These are phyloP conservation scores for Magnusiomyces paraingens DNA, from an alignment of 1,139 yeast genomes.

Conservation along the genomic window DNA sequence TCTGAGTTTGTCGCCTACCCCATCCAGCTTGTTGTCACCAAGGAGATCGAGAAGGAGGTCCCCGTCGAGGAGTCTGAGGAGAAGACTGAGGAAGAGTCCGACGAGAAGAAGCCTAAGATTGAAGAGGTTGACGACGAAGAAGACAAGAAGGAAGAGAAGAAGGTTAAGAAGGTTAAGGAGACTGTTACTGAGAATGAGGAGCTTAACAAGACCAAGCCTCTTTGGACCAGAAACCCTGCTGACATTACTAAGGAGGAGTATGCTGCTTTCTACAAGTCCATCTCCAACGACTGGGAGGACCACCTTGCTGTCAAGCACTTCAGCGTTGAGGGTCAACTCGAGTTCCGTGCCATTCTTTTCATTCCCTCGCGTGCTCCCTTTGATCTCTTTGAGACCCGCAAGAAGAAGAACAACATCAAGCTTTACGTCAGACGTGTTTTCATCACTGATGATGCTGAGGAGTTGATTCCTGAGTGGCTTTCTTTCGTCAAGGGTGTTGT, in stretches of 20 bases:
- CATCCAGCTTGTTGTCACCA: slow-evolving; percentile 95
- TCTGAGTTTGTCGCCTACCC: slow-evolving; percentile 99
- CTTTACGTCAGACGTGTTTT: slow-evolving; percentile 99
- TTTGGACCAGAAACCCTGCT: slow-evolving; percentile 99
- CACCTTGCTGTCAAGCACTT: slow-evolving; percentile 99
- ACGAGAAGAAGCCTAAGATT: not conserved
- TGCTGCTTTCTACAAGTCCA: slow-evolving; percentile 98
- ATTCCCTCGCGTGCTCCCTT: slow-evolving; percentile 99
- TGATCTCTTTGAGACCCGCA: slow-evolving; percentile 93
- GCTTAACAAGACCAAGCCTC: slow-evolving; percentile 97
- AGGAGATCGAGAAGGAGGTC: slow-evolving; percentile 80
- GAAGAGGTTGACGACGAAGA: slow-evolving; percentile 49
- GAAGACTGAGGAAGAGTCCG: slow-evolving; percentile 36
- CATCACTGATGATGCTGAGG: slow-evolving; percentile 99
- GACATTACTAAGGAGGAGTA: slow-evolving; percentile 98
- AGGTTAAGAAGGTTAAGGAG: slow-evolving; percentile 82
- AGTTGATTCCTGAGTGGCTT: slow-evolving; percentile 98
- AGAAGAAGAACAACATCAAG: slow-evolving; percentile 99
- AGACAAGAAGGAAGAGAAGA: slow-evolving; percentile 53
- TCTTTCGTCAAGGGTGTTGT: slow-evolving; percentile 98
- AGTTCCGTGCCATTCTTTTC: slow-evolving; percentile 95
- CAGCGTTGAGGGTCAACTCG: slow-evolving; percentile 99
- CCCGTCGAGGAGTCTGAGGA: slow-evolving; percentile 1
- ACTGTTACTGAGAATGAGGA: slow-evolving; percentile 87
- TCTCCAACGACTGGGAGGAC: slow-evolving; percentile 99